phyloP scores from a whole-genome alignment of 2,329 filamentous ascomycete species.

The Aspergillus luchuensis region DNA sequence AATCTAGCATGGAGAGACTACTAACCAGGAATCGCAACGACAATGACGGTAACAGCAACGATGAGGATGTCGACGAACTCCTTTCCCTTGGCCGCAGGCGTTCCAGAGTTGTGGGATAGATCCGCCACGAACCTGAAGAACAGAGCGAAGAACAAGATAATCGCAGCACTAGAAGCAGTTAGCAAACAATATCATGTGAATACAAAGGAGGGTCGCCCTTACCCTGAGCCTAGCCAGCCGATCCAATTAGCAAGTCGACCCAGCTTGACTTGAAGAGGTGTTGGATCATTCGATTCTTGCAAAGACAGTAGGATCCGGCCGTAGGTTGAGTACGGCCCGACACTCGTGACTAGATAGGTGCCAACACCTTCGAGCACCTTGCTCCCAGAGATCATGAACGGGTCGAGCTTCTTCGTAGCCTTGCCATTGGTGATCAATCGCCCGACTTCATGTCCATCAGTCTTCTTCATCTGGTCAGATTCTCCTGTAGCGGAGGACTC shows the following conservation, averaged over 20 bases:
- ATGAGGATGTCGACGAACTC: slow-evolving; percentile 76
- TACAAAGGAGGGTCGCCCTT: slow-evolving; percentile 14
- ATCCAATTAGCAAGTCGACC: slow-evolving; percentile 76
- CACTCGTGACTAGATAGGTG: slow-evolving; percentile 72
- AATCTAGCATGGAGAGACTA: not conserved
- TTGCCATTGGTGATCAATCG: slow-evolving; percentile 56
- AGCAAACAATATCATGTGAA: slow-evolving; percentile 7
- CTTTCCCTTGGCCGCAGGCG: slow-evolving; percentile 74
- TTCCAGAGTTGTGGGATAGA: slow-evolving; percentile 56
- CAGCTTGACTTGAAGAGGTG: slow-evolving; percentile 74
- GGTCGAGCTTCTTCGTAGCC: slow-evolving; percentile 60
- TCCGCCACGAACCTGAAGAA: slow-evolving; percentile 81
- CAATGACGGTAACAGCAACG: slow-evolving; percentile 76
- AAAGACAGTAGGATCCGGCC: slow-evolving; percentile 74
- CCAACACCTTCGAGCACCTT: slow-evolving; percentile 77
- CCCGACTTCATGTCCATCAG: slow-evolving; percentile 61
- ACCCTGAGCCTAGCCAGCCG: slow-evolving; percentile 72
- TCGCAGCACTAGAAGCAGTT: slow-evolving; percentile 56
- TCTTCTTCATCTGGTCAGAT: slow-evolving; percentile 72
- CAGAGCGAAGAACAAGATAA: slow-evolving; percentile 79
- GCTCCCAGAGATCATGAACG: slow-evolving; percentile 78
- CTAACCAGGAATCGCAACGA: slow-evolving; percentile 69
- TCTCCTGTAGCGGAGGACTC: slow-evolving; percentile 75
- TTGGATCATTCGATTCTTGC: slow-evolving; percentile 73
- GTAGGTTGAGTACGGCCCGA: slow-evolving; percentile 72